A percentile compares a stretch with the other conserved stretches of the same genome.
phyloP scores from a whole-genome alignment of 2,329 filamentous ascomycete species.

The Tolypocladium cylindrosporum region DNA sequence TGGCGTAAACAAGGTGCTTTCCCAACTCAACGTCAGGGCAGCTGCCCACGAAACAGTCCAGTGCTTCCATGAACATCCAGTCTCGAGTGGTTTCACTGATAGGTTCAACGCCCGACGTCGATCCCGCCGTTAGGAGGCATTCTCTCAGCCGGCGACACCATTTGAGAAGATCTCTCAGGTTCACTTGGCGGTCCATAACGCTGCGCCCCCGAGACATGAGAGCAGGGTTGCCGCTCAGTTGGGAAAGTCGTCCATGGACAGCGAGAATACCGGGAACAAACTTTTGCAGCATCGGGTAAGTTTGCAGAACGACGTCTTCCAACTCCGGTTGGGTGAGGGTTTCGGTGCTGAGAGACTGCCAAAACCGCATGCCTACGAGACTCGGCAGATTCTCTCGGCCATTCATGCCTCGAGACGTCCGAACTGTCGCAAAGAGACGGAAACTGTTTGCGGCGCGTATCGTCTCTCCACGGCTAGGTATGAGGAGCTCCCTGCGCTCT shows the following conservation, averaged over 20 bases:
- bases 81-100: constrained; percentile 65
- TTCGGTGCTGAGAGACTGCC: constrained; percentile 65
- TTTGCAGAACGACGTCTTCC: constrained; percentile 58
- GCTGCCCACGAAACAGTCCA: constrained; percentile 85
- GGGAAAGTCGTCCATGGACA: constrained; percentile 45
- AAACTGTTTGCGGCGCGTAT: constrained; percentile 79
- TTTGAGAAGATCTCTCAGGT: constrained; percentile 75
- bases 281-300: constrained; percentile 59
- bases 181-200: constrained; percentile 44
- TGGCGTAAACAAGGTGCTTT: constrained; percentile 50
- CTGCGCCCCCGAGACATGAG: constrained; percentile 26
- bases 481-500: constrained; percentile 80
- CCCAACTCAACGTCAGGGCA: constrained; percentile 57
- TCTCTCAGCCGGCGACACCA: constrained; percentile 72
- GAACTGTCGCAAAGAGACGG: constrained; percentile 82
- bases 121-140: constrained; percentile 51
- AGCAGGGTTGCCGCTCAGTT: constrained; percentile 35
- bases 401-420: constrained; percentile 61
- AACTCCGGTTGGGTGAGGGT: constrained; percentile 62
- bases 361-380: constrained; percentile 77
- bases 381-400: constrained; percentile 58
- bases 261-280: constrained; percentile 49
- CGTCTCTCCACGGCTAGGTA: constrained; percentile 79
- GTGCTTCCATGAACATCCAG: constrained; percentile 84
- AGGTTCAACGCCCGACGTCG: constrained; percentile 57